Evolutionary conservation across 768 basidiomycete genomes (phyloP).

Genomic region (Auricularia sp.): DNA sequence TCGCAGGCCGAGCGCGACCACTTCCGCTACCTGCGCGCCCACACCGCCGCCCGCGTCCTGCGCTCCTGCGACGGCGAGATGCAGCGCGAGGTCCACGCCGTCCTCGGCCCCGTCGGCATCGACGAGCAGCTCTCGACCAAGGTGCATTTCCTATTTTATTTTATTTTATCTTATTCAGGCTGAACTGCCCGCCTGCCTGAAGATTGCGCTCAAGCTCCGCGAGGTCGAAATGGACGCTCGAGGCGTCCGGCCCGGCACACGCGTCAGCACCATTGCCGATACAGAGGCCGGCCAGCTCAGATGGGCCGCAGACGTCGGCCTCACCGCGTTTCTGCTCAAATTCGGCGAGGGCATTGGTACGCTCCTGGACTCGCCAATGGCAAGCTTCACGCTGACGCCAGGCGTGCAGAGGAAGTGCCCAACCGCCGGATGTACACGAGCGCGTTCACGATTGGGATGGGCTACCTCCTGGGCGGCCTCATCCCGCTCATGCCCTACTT

Average conservation of each 20-base stretch:
- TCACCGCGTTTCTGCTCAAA: slow-evolving; percentile 90
- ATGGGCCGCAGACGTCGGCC: slow-evolving; percentile 71
- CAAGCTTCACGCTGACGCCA: not conserved
- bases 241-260: slow-evolving; percentile 9
- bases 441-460: slow-evolving; percentile 85
- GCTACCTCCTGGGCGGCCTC: slow-evolving; percentile 86
- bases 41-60: no score
- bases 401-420: slow-evolving; percentile 71
- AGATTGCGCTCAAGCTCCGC: slow-evolving; percentile 67
- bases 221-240: slow-evolving; percentile 47
- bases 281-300: slow-evolving; percentile 24
- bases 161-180: slow-evolving; percentile 86
- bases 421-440: slow-evolving; percentile 76
- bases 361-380: slow-evolving; percentile 16
- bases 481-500: slow-evolving; percentile 92
- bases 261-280: not conserved
- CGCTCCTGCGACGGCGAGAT: no score
- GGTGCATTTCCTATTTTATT: slow-evolving; percentile 89
- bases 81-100: no score
- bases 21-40: slow-evolving; percentile 60
- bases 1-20: slow-evolving; percentile 96
- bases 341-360: slow-evolving; percentile 88
- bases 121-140: slow-evolving; percentile 81
- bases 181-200: slow-evolving; percentile 66
- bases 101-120: slow-evolving; percentile 20